These are phyloP conservation scores for Allomyces javanicus DNA, from an alignment of 192 early-diverging fungal genomes.

Conservation along the genomic window DNA sequence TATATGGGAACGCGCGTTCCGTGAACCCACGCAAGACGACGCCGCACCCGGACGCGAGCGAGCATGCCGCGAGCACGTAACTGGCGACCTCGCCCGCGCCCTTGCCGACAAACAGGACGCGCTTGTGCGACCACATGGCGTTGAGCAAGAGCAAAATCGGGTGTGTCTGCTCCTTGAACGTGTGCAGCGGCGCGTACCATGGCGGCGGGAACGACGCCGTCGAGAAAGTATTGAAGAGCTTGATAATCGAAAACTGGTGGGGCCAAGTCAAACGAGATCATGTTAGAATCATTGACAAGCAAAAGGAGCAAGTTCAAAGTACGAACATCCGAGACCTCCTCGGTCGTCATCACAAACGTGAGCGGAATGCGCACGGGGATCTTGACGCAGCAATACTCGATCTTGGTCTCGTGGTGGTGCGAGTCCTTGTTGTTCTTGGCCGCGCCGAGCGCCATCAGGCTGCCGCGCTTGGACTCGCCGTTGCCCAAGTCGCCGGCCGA, in stretches of 20 bases:
- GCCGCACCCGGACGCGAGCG: slow-evolving; percentile 77
- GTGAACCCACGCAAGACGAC: slow-evolving; percentile 63
- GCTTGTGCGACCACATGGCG: slow-evolving; percentile 78
- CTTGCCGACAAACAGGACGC: slow-evolving; percentile 78
- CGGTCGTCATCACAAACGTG: slow-evolving; percentile 19
- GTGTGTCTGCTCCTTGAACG: slow-evolving; percentile 59
- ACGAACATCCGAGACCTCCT: too few species aligned
- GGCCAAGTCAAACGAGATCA: neutral
- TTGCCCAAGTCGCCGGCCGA: too few species aligned
- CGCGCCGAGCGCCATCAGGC: slow-evolving; percentile 5
- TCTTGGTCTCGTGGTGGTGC: slow-evolving; percentile 66
- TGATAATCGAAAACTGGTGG: slow-evolving; percentile 56
- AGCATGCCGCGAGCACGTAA: slow-evolving; percentile 75
- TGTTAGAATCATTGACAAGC: neutral
- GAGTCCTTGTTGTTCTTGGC: slow-evolving; percentile 58
- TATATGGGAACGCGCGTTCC: slow-evolving; percentile 79
- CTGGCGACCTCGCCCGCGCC: slow-evolving; percentile 79
- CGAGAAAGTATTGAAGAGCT: slow-evolving; percentile 58
- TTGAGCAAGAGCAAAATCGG: slow-evolving; percentile 75
- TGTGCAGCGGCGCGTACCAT: slow-evolving; percentile 79
- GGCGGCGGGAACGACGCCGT: slow-evolving; percentile 23
- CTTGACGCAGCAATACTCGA: slow-evolving; percentile 66
- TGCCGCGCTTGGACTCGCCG: too few species aligned
- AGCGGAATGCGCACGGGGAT: slow-evolving; percentile 74
- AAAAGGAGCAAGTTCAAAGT: slow-evolving; percentile 1